phyloP scores from a whole-genome alignment of 2,329 filamentous ascomycete species.

The Plectosphaerella plurivora region DNA sequence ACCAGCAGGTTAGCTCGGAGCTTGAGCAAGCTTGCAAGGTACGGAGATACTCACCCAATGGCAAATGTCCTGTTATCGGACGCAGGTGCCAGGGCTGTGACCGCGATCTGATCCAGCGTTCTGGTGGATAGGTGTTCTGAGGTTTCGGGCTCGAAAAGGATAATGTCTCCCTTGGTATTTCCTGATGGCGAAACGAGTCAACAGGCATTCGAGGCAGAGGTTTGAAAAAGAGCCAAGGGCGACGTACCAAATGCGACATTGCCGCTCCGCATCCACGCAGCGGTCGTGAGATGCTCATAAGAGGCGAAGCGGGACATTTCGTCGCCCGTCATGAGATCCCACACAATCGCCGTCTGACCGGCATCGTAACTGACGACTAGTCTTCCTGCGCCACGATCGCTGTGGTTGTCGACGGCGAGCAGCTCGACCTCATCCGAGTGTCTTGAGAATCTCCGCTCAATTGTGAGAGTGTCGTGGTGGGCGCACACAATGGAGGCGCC shows the following conservation, averaged over 20 bases:
- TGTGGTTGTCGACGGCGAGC: conserved; percentile 86
- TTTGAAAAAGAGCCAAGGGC: background rate
- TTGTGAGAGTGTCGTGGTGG: conserved; percentile 86
- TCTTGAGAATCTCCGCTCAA: conserved; percentile 79
- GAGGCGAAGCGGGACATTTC: conserved; percentile 90
- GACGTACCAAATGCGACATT: conserved; percentile 90
- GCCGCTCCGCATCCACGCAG: conserved; percentile 94
- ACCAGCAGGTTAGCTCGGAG: conserved; percentile 8
- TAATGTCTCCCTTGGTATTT: conserved; percentile 87
- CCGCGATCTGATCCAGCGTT: conserved; percentile 87
- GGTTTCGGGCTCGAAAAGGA: conserved; percentile 88
- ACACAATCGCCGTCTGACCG: conserved; percentile 88
- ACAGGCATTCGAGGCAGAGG: conserved; percentile 7
- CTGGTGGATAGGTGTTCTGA: conserved; percentile 88
- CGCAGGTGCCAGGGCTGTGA: conserved; percentile 87
- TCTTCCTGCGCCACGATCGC: conserved; percentile 77
- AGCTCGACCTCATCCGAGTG: conserved; percentile 81
- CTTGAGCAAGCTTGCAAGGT: background rate
- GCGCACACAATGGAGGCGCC: conserved; percentile 78
- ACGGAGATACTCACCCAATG: conserved; percentile 64
- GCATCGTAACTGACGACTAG: conserved; percentile 91
- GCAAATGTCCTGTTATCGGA: conserved; percentile 92
- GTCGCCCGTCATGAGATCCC: conserved; percentile 89
- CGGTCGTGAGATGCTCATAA: conserved; percentile 79
- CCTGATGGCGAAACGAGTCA: conserved; percentile 45